Percentiles rank a stretch among this genome's conserved stretches.
Conservation (phyloP, 306 rosid species). For the Rubus idaeus region DNA sequence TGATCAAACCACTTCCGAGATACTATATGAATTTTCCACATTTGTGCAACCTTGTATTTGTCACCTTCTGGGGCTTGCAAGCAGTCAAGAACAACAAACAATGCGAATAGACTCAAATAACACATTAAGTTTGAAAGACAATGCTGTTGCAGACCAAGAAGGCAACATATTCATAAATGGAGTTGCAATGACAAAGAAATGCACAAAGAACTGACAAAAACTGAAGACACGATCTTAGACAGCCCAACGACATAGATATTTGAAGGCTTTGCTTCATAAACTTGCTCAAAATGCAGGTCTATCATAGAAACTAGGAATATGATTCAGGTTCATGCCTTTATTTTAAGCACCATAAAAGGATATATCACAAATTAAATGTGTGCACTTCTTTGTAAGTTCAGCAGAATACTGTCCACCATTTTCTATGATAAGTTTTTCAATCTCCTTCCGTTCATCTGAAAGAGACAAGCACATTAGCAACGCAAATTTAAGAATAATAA, state of each 20-base stretch:
- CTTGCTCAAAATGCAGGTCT: not conserved
- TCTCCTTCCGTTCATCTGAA: conserved; percentile 78
- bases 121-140: not conserved
- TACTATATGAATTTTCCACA: conserved; percentile 78
- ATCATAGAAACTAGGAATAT: conserved; percentile 16
- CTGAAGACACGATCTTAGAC: not conserved
- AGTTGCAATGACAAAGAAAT: not conserved
- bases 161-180: not conserved
- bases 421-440: conserved; percentile 61
- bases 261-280: conserved; percentile 7
- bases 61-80: conserved; percentile 90
- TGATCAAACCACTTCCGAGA: conserved; percentile 89
- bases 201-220: not conserved
- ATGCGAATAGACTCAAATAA: conserved; percentile 16
- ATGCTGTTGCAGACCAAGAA: not conserved
- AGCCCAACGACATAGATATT: not conserved
- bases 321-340: conserved; percentile 20
- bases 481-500: conserved; percentile 5
- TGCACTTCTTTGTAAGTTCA: conserved; percentile 80
- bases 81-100: conserved; percentile 73
- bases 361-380: conserved; percentile 89
- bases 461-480: conserved; percentile 38
- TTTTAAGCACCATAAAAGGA: conserved; percentile 55
- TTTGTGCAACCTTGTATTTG: conserved; percentile 83
- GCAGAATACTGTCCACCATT: conserved; percentile 92